phyloP scores from a whole-genome alignment of 306 rosid genomes.

The Dalbergia cochinchinensis region DNA sequence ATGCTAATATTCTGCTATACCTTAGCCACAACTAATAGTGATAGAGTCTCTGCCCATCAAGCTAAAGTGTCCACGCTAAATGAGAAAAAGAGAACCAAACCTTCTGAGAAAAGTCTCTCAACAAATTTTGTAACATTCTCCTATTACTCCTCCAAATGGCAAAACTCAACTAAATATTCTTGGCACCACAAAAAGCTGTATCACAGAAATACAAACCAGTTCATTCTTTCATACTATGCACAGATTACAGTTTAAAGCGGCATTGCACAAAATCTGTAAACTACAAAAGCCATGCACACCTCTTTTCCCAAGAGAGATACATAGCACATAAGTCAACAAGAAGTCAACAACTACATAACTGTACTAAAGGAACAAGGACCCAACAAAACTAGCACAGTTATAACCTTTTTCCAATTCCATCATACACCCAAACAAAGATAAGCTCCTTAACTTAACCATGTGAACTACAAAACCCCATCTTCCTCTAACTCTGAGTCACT shows the following conservation, averaged over 20 bases:
- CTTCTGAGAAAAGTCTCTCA: no score
- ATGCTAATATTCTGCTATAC: no score
- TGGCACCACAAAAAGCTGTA: not conserved
- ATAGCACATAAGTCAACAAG: not conserved
- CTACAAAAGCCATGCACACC: not conserved
- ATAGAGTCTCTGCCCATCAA: no score
- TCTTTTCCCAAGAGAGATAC: not conserved
- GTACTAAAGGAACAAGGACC: not conserved
- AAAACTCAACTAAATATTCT: not conserved
- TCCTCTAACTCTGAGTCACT: conserved; percentile 34
- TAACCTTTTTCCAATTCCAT: not conserved
- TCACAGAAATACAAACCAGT: not conserved
- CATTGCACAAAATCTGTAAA: not conserved
- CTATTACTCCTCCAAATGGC: no score
- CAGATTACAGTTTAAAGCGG: not conserved
- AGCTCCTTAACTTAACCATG: not conserved
- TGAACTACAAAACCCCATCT: conserved; percentile 31
- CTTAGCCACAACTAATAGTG: no score
- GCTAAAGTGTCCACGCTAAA: no score
- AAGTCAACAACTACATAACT: not conserved
- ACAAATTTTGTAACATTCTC: no score
- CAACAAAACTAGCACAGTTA: not conserved
- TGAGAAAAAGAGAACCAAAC: no score
- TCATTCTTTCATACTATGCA: not conserved
- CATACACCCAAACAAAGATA: not conserved